These are phyloP conservation scores for Hypericum androsaemum DNA, from an alignment of 345 rosid genomes.

Conservation along the genomic window DNA sequence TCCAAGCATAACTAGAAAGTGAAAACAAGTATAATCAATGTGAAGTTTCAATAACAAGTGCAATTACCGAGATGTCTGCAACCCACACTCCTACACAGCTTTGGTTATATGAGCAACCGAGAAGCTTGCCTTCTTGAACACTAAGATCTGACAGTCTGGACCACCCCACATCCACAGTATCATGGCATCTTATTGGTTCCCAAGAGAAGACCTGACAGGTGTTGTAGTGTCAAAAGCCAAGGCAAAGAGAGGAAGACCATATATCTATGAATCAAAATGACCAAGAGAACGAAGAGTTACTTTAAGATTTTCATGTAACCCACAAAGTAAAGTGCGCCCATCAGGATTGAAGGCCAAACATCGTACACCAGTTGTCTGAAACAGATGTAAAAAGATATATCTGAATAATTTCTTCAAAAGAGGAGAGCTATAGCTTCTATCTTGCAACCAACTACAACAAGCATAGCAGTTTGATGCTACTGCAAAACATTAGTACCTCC, in stretches of 20 bases:
- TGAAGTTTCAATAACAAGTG: too few species aligned
- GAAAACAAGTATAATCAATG: conserved; percentile 9
- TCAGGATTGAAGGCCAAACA: conserved; percentile 92
- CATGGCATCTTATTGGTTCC: conserved; percentile 92
- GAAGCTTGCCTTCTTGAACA: conserved; percentile 96
- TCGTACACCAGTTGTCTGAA: conserved; percentile 76
- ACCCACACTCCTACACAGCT: conserved; percentile 99
- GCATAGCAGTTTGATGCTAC: too few species aligned
- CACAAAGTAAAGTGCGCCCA: conserved; percentile 89
- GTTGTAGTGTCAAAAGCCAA: conserved; percentile 7
- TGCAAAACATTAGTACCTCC: conserved; percentile 50
- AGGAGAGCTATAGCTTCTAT: not conserved
- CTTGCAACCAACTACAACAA: too few species aligned
- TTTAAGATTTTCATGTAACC: conserved; percentile 87
- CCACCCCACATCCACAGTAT: conserved; percentile 97
- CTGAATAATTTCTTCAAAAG: conserved; percentile 3
- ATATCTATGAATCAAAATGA: conserved; percentile 1
- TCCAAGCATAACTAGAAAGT: conserved; percentile 4
- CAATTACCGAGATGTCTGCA: conserved; percentile 85
- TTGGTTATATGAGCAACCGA: conserved; percentile 96
- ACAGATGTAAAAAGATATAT: conserved; percentile 13
- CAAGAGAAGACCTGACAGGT: conserved; percentile 72
- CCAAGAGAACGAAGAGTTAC: conserved; percentile 21
- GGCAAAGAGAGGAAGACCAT: conserved; percentile 12
- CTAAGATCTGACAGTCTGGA: conserved; percentile 88